A percentile compares a stretch with the other conserved stretches of the same genome.
Conservation (phyloP, 2,329 filamentous ascomycete species). For the Sporothrix brunneoviolacea region DNA sequence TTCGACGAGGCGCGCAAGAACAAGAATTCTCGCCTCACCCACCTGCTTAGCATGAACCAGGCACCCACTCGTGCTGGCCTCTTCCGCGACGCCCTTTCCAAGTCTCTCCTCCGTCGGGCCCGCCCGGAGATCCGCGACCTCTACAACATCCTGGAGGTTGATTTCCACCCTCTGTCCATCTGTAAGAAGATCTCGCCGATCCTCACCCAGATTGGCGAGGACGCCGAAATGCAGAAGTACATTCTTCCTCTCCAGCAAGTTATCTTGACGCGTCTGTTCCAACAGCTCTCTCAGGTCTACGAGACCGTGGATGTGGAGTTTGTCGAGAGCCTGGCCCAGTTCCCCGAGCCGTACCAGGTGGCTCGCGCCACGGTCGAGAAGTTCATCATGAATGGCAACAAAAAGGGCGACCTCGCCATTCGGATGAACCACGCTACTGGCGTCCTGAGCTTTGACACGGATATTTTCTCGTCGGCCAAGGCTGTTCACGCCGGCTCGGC, state of each 20-base stretch:
- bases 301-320: conserved; percentile 94
- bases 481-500: conserved; percentile 77
- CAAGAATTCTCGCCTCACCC: conserved; percentile 96
- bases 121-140: conserved; percentile 92
- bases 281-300: conserved; percentile 97
- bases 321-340: conserved; percentile 86
- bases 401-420: conserved; percentile 96
- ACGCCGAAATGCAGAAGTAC: conserved; percentile 96
- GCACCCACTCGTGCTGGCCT: conserved; percentile 82
- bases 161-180: conserved; percentile 97
- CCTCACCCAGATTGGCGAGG: conserved; percentile 82
- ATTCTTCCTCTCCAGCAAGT: conserved; percentile 94
- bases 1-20: conserved; percentile 96
- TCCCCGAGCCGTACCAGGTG: conserved; percentile 95
- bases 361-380: conserved; percentile 89
- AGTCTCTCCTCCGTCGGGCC: conserved; percentile 86
- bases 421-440: conserved; percentile 94
- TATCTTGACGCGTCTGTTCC: conserved; percentile 95
- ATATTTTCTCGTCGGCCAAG: conserved; percentile 96
- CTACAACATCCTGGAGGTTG: conserved; percentile 97
- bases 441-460: conserved; percentile 92
- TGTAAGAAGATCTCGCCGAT: conserved; percentile 99
- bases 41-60: conserved; percentile 86
- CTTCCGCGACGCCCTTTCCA: conserved; percentile 93
- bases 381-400: conserved; percentile 99